phyloP scores from a whole-genome alignment of 2,329 filamentous ascomycete species.

The Acrodontium crateriforme region DNA sequence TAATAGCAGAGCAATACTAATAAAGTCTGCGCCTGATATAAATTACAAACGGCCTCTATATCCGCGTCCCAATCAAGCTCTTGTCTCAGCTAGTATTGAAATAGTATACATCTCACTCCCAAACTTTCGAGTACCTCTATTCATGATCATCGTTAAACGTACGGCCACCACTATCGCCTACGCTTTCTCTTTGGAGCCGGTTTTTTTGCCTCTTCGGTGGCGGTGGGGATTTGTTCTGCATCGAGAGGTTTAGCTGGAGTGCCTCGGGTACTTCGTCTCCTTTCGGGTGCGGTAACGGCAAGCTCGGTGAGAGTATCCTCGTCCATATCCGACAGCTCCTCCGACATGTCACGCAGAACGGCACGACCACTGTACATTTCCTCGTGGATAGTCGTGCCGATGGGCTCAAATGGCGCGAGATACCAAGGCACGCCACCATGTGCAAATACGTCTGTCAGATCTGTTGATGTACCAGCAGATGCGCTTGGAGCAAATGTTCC shows the following conservation, averaged over 20 bases:
- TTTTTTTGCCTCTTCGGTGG: slow-evolving; percentile 1
- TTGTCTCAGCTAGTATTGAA: too few species aligned
- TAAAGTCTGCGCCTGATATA: too few species aligned
- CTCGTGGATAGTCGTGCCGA: slow-evolving; percentile 66
- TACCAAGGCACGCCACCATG: slow-evolving; percentile 83
- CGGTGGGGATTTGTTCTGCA: slow-evolving; percentile 1
- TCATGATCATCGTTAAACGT: too few species aligned
- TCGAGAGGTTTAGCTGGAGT: slow-evolving; percentile 2
- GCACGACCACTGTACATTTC: slow-evolving; percentile 63
- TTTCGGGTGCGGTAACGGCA: slow-evolving; percentile 9
- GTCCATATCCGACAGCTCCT: slow-evolving; percentile 72
- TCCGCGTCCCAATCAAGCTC: too few species aligned
- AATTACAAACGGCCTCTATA: too few species aligned
- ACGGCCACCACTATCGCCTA: slow-evolving; percentile 1
- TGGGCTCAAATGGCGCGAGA: slow-evolving; percentile 62
- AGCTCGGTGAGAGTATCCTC: slow-evolving; percentile 70
- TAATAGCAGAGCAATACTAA: too few species aligned
- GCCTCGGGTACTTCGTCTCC: slow-evolving; percentile 6
- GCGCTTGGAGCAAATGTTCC: slow-evolving; percentile 16
- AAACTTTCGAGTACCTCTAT: too few species aligned
- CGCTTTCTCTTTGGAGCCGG: background rate
- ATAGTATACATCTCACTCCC: too few species aligned
- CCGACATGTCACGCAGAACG: slow-evolving; percentile 59
- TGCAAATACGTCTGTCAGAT: slow-evolving; percentile 30
- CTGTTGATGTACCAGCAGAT: slow-evolving; percentile 6